A percentile compares a stretch with the other conserved stretches of the same genome.
Evolutionary conservation across 495 filamentous ascomycete genomes (phyloP).

Genomic region (Parachaetomium inaequale): DNA sequence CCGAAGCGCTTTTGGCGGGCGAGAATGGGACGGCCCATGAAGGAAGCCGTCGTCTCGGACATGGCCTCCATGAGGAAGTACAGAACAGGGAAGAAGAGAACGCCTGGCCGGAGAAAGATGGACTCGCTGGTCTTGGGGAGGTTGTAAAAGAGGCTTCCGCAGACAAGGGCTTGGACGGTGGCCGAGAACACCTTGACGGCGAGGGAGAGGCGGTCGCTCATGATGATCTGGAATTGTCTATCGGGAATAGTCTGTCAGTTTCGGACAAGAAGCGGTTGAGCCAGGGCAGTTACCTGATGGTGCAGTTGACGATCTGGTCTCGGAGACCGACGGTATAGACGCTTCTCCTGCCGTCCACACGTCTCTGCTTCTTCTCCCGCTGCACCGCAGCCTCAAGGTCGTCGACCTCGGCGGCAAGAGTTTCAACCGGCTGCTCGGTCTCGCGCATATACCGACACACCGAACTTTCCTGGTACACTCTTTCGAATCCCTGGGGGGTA

Average conservation of each 20-base stretch:
- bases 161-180: constrained; percentile 7
- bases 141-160: constrained; percentile 9
- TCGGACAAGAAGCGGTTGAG: background rate
- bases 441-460: constrained; percentile 6
- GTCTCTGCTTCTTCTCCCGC: constrained; percentile 8
- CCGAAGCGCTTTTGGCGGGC: constrained; percentile 62
- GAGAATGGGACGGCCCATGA: constrained; percentile 50
- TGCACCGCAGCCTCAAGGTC: background rate
- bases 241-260: background rate
- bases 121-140: background rate
- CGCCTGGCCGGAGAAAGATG: background rate
- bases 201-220: constrained; percentile 7
- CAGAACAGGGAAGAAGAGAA: constrained; percentile 45
- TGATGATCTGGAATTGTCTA: constrained; percentile 6
- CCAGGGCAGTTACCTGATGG: background rate
- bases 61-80: constrained; percentile 32
- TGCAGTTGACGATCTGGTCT: constrained; percentile 8
- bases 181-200: background rate
- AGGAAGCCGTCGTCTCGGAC: constrained; percentile 5
- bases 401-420: constrained; percentile 3
- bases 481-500: constrained; percentile 54
- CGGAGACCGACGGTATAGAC: constrained; percentile 1
- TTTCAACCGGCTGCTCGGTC: constrained; percentile 40
- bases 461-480: background rate
- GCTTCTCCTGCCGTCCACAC: background rate